These are phyloP conservation scores for Catunica adiposa DNA, from an alignment of 2,329 filamentous ascomycete species.

Conservation along the genomic window DNA sequence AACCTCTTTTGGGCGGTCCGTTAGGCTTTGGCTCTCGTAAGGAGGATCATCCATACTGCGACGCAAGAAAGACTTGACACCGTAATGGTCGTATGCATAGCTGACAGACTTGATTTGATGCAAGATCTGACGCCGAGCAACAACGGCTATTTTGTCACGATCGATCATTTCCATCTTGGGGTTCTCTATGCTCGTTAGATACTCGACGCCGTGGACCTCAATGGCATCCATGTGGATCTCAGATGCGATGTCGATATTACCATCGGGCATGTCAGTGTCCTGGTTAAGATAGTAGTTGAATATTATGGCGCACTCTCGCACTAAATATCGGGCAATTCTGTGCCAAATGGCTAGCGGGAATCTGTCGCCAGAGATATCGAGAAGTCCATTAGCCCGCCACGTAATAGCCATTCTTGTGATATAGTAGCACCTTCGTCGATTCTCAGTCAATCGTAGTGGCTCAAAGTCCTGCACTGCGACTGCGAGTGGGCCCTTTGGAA, in stretches of 20 bases:
- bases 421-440: not conserved
- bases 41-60: not conserved
- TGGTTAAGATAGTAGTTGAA: no score
- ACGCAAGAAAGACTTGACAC: not conserved
- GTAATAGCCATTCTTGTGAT: not conserved
- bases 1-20: not conserved
- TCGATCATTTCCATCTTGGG: no score
- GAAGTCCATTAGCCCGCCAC: not conserved
- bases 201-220: no score
- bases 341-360: not conserved
- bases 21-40: not conserved
- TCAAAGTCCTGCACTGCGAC: not conserved
- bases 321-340: not conserved
- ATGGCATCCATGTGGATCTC: no score
- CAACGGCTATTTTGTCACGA: not conserved
- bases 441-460: not conserved
- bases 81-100: not conserved
- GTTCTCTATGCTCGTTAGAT: no score
- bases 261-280: no score
- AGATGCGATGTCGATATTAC: no score
- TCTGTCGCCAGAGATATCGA: not conserved
- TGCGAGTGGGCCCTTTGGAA: not conserved
- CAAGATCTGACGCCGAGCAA: not conserved
- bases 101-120: not conserved
- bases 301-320: not conserved